A percentile compares a stretch with the other conserved stretches of the same genome.
phyloP scores from a whole-genome alignment of 345 rosid genomes.

The Lepidium africanum region DNA sequence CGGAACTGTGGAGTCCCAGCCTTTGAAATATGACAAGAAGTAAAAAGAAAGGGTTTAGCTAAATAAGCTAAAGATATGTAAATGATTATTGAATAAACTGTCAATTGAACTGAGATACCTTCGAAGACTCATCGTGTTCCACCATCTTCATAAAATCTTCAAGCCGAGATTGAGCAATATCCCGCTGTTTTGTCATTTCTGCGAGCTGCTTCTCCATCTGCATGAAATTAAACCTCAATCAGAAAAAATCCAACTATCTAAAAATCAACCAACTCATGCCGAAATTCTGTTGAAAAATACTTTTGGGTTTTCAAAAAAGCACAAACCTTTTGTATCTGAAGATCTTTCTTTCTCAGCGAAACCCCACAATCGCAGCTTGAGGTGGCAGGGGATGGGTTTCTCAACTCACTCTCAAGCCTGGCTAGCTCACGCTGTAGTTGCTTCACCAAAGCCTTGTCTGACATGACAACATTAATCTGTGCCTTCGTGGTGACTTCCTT shows the following conservation, averaged over 20 bases:
- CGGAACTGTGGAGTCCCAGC: conserved; percentile 29
- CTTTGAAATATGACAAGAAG: conserved; percentile 29
- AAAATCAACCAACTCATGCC: conserved; percentile 1
- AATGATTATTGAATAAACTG: neutral
- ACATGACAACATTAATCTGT: conserved; percentile 97
- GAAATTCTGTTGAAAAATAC: conserved; percentile 4
- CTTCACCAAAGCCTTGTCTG: conserved; percentile 96
- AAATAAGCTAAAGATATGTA: neutral
- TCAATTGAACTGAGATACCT: conserved; percentile 29
- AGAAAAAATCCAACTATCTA: conserved; percentile 8
- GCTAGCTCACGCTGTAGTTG: conserved; percentile 90
- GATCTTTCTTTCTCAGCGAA: conserved; percentile 73
- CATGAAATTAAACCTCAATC: conserved; percentile 17
- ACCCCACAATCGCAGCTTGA: conserved; percentile 56
- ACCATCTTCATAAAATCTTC: conserved; percentile 67
- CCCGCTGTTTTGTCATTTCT: conserved; percentile 74
- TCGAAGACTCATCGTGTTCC: conserved; percentile 46
- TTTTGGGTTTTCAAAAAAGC: neutral
- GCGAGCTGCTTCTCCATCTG: conserved; percentile 87
- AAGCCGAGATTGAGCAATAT: conserved; percentile 75
- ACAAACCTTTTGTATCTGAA: conserved; percentile 82
- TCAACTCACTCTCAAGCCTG: conserved; percentile 86
- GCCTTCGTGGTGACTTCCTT: conserved; percentile 96
- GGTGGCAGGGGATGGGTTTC: conserved; percentile 51
- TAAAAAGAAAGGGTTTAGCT: neutral